These are phyloP conservation scores for Solioccasus polychromus DNA, from an alignment of 768 basidiomycete species.

Conservation along the genomic window DNA sequence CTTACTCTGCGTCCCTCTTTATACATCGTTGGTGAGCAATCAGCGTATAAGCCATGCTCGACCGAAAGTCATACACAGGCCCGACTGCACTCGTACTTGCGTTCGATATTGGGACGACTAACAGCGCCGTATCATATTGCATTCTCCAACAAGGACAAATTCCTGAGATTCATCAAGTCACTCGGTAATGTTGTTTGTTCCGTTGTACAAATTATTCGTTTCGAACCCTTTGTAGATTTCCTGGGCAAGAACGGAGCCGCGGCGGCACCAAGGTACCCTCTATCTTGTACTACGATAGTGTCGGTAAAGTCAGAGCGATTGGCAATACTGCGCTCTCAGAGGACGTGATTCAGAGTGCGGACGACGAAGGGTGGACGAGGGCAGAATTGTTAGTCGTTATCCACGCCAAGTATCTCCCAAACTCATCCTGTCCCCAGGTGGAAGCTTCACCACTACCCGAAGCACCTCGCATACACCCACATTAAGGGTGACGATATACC, in stretches of 20 bases:
- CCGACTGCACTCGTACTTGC: slow-evolving; percentile 38
- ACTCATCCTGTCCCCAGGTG: slow-evolving; percentile 13
- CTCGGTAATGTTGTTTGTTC: not conserved
- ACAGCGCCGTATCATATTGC: slow-evolving; percentile 42
- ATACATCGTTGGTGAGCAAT: no score
- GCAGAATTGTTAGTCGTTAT: slow-evolving; percentile 15
- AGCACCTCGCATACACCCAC: slow-evolving; percentile 13
- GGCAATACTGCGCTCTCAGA: slow-evolving; percentile 39
- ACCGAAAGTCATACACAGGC: slow-evolving; percentile 4
- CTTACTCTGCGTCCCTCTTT: no score
- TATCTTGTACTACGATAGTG: slow-evolving; percentile 40
- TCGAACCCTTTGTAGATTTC: slow-evolving; percentile 32
- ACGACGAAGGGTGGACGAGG: slow-evolving; percentile 23
- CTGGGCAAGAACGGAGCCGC: slow-evolving; percentile 36
- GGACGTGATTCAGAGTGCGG: slow-evolving; percentile 30
- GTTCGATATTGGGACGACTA: slow-evolving; percentile 48
- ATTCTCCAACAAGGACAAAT: slow-evolving; percentile 11
- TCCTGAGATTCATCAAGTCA: slow-evolving; percentile 11
- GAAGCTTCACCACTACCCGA: slow-evolving; percentile 24
- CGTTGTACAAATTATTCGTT: not conserved
- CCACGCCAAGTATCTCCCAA: not conserved
- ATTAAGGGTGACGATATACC: slow-evolving; percentile 29
- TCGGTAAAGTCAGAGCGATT: slow-evolving; percentile 34
- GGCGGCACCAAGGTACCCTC: slow-evolving; percentile 45
- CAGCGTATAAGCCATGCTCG: no score